These are phyloP conservation scores for Clavariopsis aquatica DNA, from an alignment of 495 filamentous ascomycete genomes.

Conservation along the genomic window DNA sequence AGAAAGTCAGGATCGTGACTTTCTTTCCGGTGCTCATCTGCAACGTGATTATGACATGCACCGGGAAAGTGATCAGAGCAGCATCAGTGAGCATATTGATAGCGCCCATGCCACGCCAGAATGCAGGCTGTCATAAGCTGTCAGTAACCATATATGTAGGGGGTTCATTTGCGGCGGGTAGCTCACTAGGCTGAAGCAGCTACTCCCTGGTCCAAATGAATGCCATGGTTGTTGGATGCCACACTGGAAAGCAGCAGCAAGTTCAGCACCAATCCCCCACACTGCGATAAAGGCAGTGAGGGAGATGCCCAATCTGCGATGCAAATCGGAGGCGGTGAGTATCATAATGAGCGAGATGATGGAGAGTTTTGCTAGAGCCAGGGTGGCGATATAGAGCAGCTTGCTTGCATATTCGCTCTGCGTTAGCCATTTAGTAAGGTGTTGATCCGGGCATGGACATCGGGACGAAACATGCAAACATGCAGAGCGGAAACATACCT, in stretches of 20 bases:
- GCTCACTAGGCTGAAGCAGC: conserved; percentile 24
- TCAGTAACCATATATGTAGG: conserved; percentile 12
- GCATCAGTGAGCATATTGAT: conserved; percentile 32
- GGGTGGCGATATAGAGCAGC: conserved; percentile 34
- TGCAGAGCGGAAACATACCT: conserved; percentile 23
- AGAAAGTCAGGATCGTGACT: conserved; percentile 26
- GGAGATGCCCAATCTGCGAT: conserved; percentile 18
- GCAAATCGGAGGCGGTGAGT: conserved; percentile 25
- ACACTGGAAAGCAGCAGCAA: conserved; percentile 28
- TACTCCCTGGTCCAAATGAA: conserved; percentile 3
- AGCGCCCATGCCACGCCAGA: conserved; percentile 24
- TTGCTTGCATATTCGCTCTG: conserved; percentile 36
- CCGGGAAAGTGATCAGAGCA: conserved; percentile 23
- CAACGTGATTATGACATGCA: conserved; percentile 28
- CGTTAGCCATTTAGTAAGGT: neutral
- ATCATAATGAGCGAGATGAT: conserved; percentile 31
- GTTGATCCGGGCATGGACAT: neutral
- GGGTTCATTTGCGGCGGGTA: too few relatives aligned
- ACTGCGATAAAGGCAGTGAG: conserved; percentile 16
- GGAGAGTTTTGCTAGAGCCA: conserved; percentile 31
- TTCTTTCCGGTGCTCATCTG: conserved; percentile 31
- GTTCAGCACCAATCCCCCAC: conserved; percentile 20
- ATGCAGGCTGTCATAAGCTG: conserved; percentile 19
- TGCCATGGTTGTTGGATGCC: conserved; percentile 20
- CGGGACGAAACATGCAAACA: conserved; percentile 11